Evolutionary conservation across 441 rosid genomes (phyloP).

Genomic region (Aleurites moluccanus): DNA sequence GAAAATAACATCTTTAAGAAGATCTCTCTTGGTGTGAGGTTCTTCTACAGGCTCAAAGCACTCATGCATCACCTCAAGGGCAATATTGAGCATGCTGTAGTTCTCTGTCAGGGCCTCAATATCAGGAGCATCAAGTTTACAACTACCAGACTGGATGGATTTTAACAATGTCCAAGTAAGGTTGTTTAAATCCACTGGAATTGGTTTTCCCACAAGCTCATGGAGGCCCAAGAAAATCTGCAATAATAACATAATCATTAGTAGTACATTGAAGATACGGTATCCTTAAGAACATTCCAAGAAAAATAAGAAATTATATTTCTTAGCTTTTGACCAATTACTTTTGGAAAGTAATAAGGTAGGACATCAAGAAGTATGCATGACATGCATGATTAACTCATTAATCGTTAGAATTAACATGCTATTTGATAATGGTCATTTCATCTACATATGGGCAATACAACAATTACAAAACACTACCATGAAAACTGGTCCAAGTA

Average conservation of each 20-base stretch:
- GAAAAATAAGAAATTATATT: background rate
- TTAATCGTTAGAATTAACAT: background rate
- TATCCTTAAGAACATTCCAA: background rate
- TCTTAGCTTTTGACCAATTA: background rate
- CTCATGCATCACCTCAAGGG: conserved; percentile 80
- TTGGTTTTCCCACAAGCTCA: conserved; percentile 16
- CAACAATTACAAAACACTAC: no score
- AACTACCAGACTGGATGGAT: conserved; percentile 28
- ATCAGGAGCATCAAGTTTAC: conserved; percentile 30
- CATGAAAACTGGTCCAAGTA: background rate
- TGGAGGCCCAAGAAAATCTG: conserved; percentile 6
- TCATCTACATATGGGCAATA: no score
- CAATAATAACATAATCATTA: background rate
- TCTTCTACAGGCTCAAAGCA: conserved; percentile 74
- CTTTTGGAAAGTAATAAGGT: background rate
- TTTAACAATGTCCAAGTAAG: conserved; percentile 74
- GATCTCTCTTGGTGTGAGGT: conserved; percentile 53
- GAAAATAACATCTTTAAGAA: conserved; percentile 69
- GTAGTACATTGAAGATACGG: background rate
- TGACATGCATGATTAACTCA: background rate
- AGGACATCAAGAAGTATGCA: background rate
- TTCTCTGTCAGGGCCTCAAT: conserved; percentile 45
- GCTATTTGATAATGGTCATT: background rate
- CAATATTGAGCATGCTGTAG: conserved; percentile 62
- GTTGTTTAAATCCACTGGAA: conserved; percentile 31